phyloP scores from a whole-genome alignment of 768 basidiomycete species.

The Trametes punicea region DNA sequence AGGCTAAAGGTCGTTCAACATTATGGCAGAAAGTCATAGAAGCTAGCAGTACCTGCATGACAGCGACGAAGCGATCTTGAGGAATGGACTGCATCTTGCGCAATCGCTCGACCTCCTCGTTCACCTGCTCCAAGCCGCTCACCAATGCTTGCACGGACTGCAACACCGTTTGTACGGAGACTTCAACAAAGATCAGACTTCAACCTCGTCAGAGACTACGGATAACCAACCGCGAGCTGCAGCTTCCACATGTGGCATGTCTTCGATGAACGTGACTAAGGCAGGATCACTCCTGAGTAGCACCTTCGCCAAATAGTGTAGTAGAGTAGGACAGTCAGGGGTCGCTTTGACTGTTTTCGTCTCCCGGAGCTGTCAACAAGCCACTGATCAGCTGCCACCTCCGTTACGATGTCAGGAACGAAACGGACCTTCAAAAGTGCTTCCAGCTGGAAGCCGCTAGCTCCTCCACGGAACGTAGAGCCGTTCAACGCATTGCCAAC shows the following conservation, averaged over 20 bases:
- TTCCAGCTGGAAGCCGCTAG: constrained; percentile 81
- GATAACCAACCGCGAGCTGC: constrained; percentile 67
- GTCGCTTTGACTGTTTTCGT: constrained; percentile 71
- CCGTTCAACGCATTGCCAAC: constrained; percentile 84
- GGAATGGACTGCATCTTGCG: constrained; percentile 28
- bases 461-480: constrained; percentile 79
- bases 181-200: constrained; percentile 34
- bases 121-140: constrained; percentile 53
- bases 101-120: constrained; percentile 51
- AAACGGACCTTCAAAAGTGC: constrained; percentile 69
- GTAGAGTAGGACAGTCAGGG: constrained; percentile 76
- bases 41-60: constrained; percentile 59
- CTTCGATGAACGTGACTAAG: constrained; percentile 71
- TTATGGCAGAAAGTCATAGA: neutral
- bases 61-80: constrained; percentile 57
- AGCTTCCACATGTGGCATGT: constrained; percentile 76
- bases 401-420: neutral
- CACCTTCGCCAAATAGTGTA: constrained; percentile 84
- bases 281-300: constrained; percentile 65
- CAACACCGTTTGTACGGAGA: constrained; percentile 65
- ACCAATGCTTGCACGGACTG: constrained; percentile 59
- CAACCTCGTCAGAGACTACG: neutral
- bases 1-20: constrained; percentile 21
- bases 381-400: neutral
- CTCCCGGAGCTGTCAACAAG: constrained; percentile 66